Evolutionary conservation across 495 filamentous ascomycete genomes (phyloP), one percentile per base, ranked within the genome.

Genomic region (Aspergillus ellipticus): DNA sequence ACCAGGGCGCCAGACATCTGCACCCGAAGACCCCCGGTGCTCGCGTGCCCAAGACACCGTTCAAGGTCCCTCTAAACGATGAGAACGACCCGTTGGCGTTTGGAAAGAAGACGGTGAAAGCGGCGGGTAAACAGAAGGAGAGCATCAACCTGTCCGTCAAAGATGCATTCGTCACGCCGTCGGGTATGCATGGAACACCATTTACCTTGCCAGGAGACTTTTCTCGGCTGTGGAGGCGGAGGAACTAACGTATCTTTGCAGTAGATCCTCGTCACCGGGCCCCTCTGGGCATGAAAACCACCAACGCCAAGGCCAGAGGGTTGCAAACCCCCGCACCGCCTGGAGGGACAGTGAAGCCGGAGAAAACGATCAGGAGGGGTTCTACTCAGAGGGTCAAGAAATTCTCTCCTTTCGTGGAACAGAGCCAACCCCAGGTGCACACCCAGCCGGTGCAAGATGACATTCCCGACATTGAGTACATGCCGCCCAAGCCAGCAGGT

Each of bases 231-330:
- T 15, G 13, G 11, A 20, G 19, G 8, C 17, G 29, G 24, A 26
- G 28, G 10, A 17, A 54, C 74, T 76, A 60, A 79, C 58, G 6
- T 21, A 19, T 49, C 16, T 6, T 42, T 35, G 26, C 53, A 43
- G 21, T 55, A 89, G 88, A 80, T 42, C 81, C 85, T 45, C 83
- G 84, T 39, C 87, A 80, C 45, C 85, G 91, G 57, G 92, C 94
- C 37, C 86, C 89, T 4, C 73, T 97, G 49, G 95, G 95, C 35
- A 80, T 86, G 76, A 99, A 99, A 72, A 97, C 93, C 0, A 97
- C 94, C 42, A 99, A 99, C 72, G 89, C 88, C 39, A 97, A 94
- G 75, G 80, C 89, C 49, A 89, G 79, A 63, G 80, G 80, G 4
- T 79, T 85, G 35, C 84, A 86, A 60, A 90, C 83, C 5, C 84